Evolutionary conservation across 1,284 basidiomycete genomes (phyloP).

Genomic region (Lentinula novae-zelandiae): DNA sequence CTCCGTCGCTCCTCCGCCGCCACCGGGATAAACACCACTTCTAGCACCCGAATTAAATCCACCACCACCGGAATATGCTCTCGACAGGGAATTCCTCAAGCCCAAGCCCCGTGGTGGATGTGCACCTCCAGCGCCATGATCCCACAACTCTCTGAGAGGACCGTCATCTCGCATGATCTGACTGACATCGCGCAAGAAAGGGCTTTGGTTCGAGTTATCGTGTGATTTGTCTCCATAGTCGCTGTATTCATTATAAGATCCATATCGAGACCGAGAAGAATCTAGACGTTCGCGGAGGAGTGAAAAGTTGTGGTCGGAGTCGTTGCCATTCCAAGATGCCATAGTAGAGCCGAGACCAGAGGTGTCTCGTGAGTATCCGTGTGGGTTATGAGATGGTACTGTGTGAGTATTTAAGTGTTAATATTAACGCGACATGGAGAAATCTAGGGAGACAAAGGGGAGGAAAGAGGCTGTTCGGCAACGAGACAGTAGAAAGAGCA

Average conservation of each 20-base stretch:
- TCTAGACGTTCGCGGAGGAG: conserved; percentile 1
- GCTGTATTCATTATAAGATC: not conserved
- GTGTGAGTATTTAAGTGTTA: not conserved
- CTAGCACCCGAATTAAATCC: not conserved
- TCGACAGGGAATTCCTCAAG: not conserved
- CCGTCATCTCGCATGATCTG: conserved; percentile 71
- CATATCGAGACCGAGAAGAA: not conserved
- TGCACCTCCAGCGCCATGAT: conserved; percentile 41
- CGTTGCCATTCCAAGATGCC: conserved; percentile 51
- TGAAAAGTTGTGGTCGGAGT: conserved; percentile 18
- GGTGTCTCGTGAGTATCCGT: conserved; percentile 27
- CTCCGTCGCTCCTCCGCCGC: not conserved
- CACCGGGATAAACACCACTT: not conserved
- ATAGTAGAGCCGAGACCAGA: conserved; percentile 36
- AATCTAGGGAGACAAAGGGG: not conserved
- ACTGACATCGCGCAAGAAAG: conserved; percentile 75
- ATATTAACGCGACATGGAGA: not conserved
- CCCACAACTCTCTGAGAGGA: conserved; percentile 67
- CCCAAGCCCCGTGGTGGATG: conserved; percentile 29
- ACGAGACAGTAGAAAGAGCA: not conserved
- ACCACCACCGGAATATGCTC: conserved; percentile 4
- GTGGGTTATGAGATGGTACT: not conserved
- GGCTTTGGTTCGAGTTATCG: conserved; percentile 76
- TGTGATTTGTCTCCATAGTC: conserved; percentile 40
- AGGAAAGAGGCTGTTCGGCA: not conserved